These are phyloP conservation scores for Phytophthora foliorum DNA, from an alignment of 352 stramenopile genomes.

Conservation along the genomic window DNA sequence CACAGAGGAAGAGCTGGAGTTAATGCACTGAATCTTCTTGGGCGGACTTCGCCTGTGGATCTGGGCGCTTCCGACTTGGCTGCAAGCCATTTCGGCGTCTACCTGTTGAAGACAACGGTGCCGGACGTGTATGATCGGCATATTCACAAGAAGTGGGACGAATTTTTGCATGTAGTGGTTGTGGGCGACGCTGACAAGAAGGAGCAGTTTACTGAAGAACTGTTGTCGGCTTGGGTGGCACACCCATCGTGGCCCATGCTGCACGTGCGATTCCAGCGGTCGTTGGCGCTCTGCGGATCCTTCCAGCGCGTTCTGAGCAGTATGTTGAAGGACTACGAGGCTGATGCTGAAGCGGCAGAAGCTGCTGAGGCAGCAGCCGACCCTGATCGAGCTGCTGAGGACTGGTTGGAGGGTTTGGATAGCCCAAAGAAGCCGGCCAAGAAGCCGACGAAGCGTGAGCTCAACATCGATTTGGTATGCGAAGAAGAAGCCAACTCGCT, in stretches of 20 bases:
- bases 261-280: constrained; percentile 64
- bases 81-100: constrained; percentile 68
- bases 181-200: constrained; percentile 58
- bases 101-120: constrained; percentile 65
- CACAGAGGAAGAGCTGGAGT: constrained; percentile 39
- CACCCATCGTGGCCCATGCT: constrained; percentile 75
- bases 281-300: constrained; percentile 56
- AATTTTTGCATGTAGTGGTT: constrained; percentile 78
- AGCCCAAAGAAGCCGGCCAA: constrained; percentile 30
- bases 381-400: constrained; percentile 29
- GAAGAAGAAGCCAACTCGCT: constrained; percentile 50
- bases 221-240: constrained; percentile 63
- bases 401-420: constrained; percentile 37
- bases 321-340: constrained; percentile 43
- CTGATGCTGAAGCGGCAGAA: constrained; percentile 31
- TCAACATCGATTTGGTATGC: constrained; percentile 74
- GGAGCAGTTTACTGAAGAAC: constrained; percentile 73
- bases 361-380: constrained; percentile 30
- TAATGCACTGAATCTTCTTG: constrained; percentile 18
- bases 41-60: constrained; percentile 18
- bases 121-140: constrained; percentile 70
- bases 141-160: constrained; percentile 76
- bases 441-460: constrained; percentile 22
- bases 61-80: constrained; percentile 37
- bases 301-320: constrained; percentile 62